Conservation (phyloP, 306 rosid genomes). For the Trifolium pratense region DNA sequence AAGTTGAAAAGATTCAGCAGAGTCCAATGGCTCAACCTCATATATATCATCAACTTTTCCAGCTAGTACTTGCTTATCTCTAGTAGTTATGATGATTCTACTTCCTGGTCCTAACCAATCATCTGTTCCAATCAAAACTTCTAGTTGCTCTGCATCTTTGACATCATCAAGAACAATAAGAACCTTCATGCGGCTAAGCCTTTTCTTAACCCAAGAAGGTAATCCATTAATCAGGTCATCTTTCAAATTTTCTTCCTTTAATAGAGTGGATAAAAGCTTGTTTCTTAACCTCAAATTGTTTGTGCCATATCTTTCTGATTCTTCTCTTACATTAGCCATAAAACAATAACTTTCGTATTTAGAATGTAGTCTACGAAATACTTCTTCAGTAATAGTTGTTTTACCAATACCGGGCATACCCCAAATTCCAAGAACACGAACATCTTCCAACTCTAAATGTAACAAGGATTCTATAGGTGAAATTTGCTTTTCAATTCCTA, state of each 20-base stretch:
- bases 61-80: slow-evolving; percentile 6
- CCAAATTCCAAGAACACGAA: slow-evolving; percentile 34
- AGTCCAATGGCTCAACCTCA: slow-evolving; percentile 1
- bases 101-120: background rate
- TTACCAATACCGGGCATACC: slow-evolving; percentile 37
- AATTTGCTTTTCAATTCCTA: slow-evolving; percentile 36
- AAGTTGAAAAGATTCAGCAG: background rate
- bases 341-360: slow-evolving; percentile 26
- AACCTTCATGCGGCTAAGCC: slow-evolving; percentile 1
- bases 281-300: background rate
- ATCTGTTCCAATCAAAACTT: slow-evolving; percentile 17
- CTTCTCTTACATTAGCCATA: slow-evolving; percentile 12
- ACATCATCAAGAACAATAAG: slow-evolving; percentile 38
- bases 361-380: background rate
- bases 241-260: background rate
- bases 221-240: slow-evolving; percentile 3
- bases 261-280: slow-evolving; percentile 1
- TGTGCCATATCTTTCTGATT: background rate
- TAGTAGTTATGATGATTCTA: slow-evolving; percentile 3
- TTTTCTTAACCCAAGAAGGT: background rate
- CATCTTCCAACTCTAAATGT: background rate
- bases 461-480: slow-evolving; percentile 24
- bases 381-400: slow-evolving; percentile 31
- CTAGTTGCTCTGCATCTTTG: slow-evolving; percentile 5
- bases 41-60: background rate